Percentiles rank a stretch among this genome's conserved stretches.
phyloP scores from a whole-genome alignment of 2,329 filamentous ascomycete species.

The Diaporthe longicolla region DNA sequence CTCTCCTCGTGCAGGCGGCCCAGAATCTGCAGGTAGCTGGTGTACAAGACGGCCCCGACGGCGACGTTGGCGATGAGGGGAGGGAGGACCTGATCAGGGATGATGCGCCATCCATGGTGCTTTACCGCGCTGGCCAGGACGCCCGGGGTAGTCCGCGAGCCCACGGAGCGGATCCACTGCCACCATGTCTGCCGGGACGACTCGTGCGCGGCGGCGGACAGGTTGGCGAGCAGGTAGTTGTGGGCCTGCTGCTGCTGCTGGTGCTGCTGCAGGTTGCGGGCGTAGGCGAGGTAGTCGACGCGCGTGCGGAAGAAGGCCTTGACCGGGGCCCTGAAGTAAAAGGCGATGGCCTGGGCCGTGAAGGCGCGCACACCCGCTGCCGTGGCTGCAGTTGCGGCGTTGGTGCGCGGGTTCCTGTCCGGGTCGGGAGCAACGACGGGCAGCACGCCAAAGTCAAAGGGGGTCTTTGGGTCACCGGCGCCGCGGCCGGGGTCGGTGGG shows the following conservation, averaged over 20 bases:
- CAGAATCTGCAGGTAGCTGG: constrained; percentile 80
- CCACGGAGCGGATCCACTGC: constrained; percentile 61
- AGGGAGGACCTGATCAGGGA: constrained; percentile 83
- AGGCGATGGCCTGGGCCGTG: constrained; percentile 86
- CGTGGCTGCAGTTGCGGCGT: constrained; percentile 79
- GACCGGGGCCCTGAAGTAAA: constrained; percentile 91
- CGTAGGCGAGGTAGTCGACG: constrained; percentile 83
- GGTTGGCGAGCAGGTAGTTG: constrained; percentile 41
- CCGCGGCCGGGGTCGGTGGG: constrained; percentile 40
- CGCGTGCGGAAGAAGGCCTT: constrained; percentile 94
- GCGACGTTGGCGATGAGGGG: constrained; percentile 81
- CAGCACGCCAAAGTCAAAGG: constrained; percentile 54
- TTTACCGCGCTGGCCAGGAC: constrained; percentile 77
- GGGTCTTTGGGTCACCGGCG: constrained; percentile 27
- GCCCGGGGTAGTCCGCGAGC: constrained; percentile 74
- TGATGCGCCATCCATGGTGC: constrained; percentile 80
- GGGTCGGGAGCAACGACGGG: constrained; percentile 60
- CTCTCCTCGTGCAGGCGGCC: constrained; percentile 77
- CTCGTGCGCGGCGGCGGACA: constrained; percentile 32
- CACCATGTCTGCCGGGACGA: constrained; percentile 49
- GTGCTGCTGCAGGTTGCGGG: constrained; percentile 65
- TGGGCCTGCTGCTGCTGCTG: constrained; percentile 46
- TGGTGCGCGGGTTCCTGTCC: constrained; percentile 64
- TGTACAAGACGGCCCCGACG: constrained; percentile 82
- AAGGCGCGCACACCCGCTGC: constrained; percentile 88